A percentile compares a stretch with the other conserved stretches of the same genome.
Conservation (phyloP, 2,329 filamentous ascomycete genomes). For the Apiospora kogelbergensis region DNA sequence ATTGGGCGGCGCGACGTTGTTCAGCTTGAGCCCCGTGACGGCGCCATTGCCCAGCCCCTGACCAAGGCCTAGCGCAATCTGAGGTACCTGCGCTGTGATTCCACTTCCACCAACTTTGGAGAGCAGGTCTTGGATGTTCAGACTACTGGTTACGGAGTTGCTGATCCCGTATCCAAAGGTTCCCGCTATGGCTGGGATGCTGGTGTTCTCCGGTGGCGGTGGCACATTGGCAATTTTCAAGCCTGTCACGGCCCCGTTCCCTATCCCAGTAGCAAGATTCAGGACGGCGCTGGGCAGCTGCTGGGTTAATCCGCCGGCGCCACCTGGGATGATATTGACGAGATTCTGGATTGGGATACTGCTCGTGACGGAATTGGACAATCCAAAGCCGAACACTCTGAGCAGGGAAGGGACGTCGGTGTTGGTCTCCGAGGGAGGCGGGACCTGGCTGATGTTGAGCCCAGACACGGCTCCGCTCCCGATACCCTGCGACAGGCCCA, state of each 20-base stretch:
- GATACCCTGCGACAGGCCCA: conserved; percentile 18
- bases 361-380: conserved; percentile 18
- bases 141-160: conserved; percentile 18
- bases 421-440: conserved; percentile 10
- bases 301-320: not conserved
- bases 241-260: conserved; percentile 19
- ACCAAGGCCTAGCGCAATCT: not conserved
- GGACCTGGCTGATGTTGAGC: conserved; percentile 11
- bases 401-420: not conserved
- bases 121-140: conserved; percentile 14
- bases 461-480: conserved; percentile 18
- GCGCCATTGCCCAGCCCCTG: conserved; percentile 15
- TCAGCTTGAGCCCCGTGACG: conserved; percentile 20
- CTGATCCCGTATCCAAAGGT: conserved; percentile 23
- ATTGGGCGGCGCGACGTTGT: conserved; percentile 11
- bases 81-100: not conserved
- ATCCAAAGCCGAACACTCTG: conserved; percentile 16
- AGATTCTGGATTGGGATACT: conserved; percentile 13
- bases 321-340: conserved; percentile 1
- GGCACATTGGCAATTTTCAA: conserved; percentile 16
- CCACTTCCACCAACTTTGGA: not conserved
- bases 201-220: conserved; percentile 14
- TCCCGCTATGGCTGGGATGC: conserved; percentile 19
- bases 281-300: conserved; percentile 17
- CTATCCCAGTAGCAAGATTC: not conserved